Conservation (phyloP, 1,284 basidiomycete species). For the Leccinum glutinopallens region DNA sequence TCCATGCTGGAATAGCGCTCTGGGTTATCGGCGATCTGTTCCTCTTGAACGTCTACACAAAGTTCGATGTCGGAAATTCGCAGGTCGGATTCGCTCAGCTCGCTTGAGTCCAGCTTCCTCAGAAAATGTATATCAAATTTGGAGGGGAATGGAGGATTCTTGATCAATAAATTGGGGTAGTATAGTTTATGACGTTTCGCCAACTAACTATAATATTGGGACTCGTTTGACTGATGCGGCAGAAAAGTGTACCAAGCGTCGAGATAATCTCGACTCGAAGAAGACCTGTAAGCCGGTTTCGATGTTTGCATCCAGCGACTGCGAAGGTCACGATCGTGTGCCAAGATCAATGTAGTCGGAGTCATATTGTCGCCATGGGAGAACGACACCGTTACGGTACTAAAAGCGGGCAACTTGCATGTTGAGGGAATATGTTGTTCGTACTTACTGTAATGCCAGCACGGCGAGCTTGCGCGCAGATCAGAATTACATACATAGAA, state of each 20-base stretch:
- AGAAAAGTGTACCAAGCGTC: background rate
- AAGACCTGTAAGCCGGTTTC: background rate
- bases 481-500: too few relatives aligned
- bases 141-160: background rate
- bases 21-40: conserved; percentile 25
- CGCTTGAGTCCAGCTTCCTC: conserved; percentile 9
- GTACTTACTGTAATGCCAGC: too few relatives aligned
- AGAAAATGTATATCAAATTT: background rate
- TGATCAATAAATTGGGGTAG: background rate
- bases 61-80: conserved; percentile 18
- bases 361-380: background rate
- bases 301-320: background rate
- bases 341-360: background rate
- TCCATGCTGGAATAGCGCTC: conserved; percentile 12
- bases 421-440: too few relatives aligned
- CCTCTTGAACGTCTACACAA: conserved; percentile 27
- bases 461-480: too few relatives aligned
- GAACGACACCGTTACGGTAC: background rate
- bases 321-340: background rate
- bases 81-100: conserved; percentile 30
- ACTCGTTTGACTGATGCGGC: background rate
- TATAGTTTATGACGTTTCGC: background rate
- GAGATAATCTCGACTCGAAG: background rate
- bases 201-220: background rate
- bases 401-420: background rate